Percentiles rank a stretch among this genome's conserved stretches.
phyloP scores from a whole-genome alignment of 352 stramenopile genomes.

The Pythium volutum region DNA sequence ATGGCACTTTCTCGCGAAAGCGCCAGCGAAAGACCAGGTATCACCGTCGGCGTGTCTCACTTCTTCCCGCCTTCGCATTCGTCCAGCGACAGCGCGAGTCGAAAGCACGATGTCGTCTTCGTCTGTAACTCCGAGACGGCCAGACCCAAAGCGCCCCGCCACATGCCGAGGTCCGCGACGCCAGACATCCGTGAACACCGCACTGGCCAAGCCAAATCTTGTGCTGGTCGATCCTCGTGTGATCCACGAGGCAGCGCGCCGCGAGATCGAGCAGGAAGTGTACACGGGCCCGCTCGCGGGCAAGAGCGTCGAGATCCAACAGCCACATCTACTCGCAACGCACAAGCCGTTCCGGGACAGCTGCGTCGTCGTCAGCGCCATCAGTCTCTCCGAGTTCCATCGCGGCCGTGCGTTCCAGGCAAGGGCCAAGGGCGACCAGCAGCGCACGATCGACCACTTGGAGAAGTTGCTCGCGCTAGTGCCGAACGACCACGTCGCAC shows the following conservation, averaged over 20 bases:
- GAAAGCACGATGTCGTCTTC: neutral
- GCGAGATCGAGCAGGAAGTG: constrained; percentile 39
- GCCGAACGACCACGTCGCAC: constrained; percentile 13
- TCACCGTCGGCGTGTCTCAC: neutral
- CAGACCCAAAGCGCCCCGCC: constrained; percentile 6
- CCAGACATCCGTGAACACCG: neutral
- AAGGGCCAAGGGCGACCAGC: constrained; percentile 44
- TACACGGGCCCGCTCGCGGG: constrained; percentile 44
- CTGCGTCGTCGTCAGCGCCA: constrained; percentile 31
- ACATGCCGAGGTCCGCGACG: constrained; percentile 14
- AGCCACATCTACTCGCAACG: constrained; percentile 1
- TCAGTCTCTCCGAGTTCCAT: constrained; percentile 39
- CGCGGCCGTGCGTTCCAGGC: constrained; percentile 43
- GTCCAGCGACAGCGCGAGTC: constrained; percentile 12
- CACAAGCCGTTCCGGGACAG: constrained; percentile 20
- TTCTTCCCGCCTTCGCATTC: constrained; percentile 6
- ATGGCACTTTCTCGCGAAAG: constrained; percentile 23
- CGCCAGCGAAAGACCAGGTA: neutral
- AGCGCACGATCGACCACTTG: constrained; percentile 39
- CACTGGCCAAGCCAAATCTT: neutral
- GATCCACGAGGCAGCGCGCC: constrained; percentile 40
- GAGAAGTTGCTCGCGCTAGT: constrained; percentile 26
- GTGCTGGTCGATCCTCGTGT: constrained; percentile 22
- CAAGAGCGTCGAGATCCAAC: constrained; percentile 44
- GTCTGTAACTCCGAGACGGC: neutral